Base-by-base conservation (phyloP, 768 basidiomycete genomes). In the Candolleomyces eurysporus region DNA sequence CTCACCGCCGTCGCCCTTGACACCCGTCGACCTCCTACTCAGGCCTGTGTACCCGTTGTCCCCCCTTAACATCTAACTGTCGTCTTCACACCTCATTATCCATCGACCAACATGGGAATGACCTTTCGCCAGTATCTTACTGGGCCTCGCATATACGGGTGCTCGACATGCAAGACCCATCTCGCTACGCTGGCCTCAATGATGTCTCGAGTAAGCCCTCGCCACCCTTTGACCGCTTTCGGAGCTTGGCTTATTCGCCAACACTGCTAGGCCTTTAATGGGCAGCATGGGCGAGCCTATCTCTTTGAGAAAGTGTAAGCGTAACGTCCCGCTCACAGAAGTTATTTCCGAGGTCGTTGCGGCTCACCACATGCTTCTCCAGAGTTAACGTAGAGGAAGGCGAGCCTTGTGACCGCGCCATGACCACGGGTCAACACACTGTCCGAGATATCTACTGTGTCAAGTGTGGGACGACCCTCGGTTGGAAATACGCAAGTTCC, bases 361-460 rank as follows among this genome's bases (percentile, higher is more conserved):
- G 54, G 54, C 54, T 56, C 40, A 56, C 54, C 42, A 2, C 40
- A 56, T 30, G 48, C 36, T 60, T 58, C 58, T 65, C 54, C 62
- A 96, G 95, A 62, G 94, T 97, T 66, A 99, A 99, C 73, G 84
- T 98, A 64, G 79, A 88, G 64, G 90, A 93, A 73, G 95, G 95
- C 62, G 89, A 92, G 66, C 88, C 93, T 45, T 91, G 84, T 71
- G 96, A 98, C 72, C 84, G 97, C 63, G 86, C 88, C 61, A 99
- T 98, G 96, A 96, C 95, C 32, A 99, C 96, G 21, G 96, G 96
- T 21, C 87, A 91, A 68, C 97, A 99, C 76, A 92, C 90, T 30
- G 96, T 99, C 39, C 88, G 96, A 60, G 96, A 99, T 73, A 94
- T 98, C 64, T 92, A 85, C 75, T 99, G 96, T 75, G 78, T 82